Evolutionary conservation across 2,329 filamentous ascomycete species (phyloP), one percentile per base, ranked within the genome.

Genomic region (Botrytis fabae): DNA sequence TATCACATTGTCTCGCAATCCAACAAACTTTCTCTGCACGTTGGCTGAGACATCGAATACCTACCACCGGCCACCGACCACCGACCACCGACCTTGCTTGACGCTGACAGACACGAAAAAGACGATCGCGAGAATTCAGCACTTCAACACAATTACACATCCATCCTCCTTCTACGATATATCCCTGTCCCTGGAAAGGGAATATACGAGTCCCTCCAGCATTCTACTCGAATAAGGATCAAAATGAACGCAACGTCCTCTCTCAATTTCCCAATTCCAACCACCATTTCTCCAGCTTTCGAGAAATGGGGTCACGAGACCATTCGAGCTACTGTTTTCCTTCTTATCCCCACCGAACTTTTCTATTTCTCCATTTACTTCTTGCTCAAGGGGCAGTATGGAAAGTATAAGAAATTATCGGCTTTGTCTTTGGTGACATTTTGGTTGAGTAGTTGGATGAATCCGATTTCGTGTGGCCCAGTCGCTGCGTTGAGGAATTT

Each of bases 361-460:
- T 74, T 80, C 28, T 81, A 81, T 64, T 80, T 81, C 59, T 78
- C 80, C 1, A 78, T 81, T 72, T 81, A 81, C 38, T 80, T 79
- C 74, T 73, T 77, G 25, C 44, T 75, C 2, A 80, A 80, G 51
- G 75, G 76, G 20, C 68, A 69, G 14, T 68, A 78, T 40, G 75
- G 72, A 28, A 40, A 76, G 3, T 80, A 80, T 61, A 74, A 77
- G 35, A 73, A 63, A 28, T 59, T 81, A 40, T 78, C 78, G 0
- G 71, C 75, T 32, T 54, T 77, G 10, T 78, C 78, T 4, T 38
- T 81, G 28, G 70, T 66, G 1, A 66, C 77, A 25, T 80, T 81
- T 62, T 79, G 78, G 78, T 35, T 78, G 3, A 74, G 77, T 48
- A 76, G 79, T 40, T 78, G 73, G 57, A 57, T 79, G 12, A 76